These are phyloP conservation scores for Marchantia polymorpha DNA, from an alignment of 225 moss, liverwort and hornwort genomes.

Conservation along the genomic window DNA sequence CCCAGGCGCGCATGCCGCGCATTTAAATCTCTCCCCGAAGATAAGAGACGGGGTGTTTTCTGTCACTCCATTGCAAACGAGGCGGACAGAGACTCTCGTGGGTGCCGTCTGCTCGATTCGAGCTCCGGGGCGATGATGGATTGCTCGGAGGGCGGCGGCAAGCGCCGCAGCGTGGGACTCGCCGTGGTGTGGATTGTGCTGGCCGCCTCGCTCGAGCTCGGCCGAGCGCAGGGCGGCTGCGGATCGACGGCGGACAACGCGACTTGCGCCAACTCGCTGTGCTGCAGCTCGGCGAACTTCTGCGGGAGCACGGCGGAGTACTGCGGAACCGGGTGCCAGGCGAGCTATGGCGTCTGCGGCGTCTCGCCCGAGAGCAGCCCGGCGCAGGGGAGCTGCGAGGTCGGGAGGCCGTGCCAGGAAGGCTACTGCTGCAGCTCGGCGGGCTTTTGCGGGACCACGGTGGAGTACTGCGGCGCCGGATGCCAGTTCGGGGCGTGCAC, in stretches of 20 bases:
- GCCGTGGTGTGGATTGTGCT: background rate
- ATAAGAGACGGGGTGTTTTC: too few species aligned
- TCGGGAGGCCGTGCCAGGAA: background rate
- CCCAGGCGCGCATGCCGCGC: too few species aligned
- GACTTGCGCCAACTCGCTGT: background rate
- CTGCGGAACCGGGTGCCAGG: constrained; percentile 13
- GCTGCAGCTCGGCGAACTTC: constrained; percentile 7
- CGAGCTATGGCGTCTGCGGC: background rate
- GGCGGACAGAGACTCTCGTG: too few species aligned
- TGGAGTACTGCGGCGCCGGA: background rate
- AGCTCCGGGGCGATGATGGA: background rate
- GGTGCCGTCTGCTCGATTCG: too few species aligned
- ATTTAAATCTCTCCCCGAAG: too few species aligned
- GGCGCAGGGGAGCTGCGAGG: background rate
- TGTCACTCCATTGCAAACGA: too few species aligned
- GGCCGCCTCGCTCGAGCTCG: background rate
- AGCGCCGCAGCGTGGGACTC: background rate
- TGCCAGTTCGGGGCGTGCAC: constrained; percentile 19
- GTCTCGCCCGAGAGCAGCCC: background rate
- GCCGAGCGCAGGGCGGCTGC: background rate
- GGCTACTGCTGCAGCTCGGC: background rate
- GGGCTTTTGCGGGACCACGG: background rate
- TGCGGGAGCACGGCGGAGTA: background rate
- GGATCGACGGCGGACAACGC: background rate
- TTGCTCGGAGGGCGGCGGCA: background rate